Conservation (phyloP, 225 moss, liverwort and hornwort species). For the Thuidium tamariscinum region DNA sequence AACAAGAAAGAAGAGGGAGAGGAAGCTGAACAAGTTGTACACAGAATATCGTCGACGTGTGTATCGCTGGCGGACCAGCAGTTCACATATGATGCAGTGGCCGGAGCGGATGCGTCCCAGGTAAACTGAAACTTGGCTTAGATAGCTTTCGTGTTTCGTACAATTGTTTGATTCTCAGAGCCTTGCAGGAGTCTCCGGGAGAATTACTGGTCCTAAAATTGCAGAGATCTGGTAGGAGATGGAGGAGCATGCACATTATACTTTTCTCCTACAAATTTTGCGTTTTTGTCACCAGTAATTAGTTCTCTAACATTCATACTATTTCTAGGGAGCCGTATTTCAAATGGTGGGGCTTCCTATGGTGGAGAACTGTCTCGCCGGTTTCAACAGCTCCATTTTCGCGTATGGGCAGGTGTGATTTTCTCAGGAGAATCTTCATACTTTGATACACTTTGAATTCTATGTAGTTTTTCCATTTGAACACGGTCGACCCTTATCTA, state of each 20-base stretch:
- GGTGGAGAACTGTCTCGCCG: constrained; percentile 96
- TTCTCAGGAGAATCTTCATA: neutral
- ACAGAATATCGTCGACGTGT: constrained; percentile 40
- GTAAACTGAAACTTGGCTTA: neutral
- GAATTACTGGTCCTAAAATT: neutral
- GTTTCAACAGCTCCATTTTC: constrained; percentile 97
- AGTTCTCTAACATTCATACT: neutral
- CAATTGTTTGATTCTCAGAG: neutral
- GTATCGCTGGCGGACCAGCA: constrained; percentile 71
- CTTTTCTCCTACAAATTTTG: too few species aligned
- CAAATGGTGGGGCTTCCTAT: constrained; percentile 88
- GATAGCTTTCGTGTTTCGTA: neutral
- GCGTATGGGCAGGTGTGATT: constrained; percentile 77
- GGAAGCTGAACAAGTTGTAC: constrained; percentile 49
- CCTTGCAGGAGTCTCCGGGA: neutral
- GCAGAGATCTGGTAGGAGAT: neutral
- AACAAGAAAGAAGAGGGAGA: constrained; percentile 72
- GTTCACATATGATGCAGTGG: constrained; percentile 86
- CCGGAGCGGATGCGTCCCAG: constrained; percentile 69
- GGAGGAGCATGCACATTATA: neutral
- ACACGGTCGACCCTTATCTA: neutral
- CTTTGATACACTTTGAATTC: neutral
- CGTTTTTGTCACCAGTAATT: neutral
- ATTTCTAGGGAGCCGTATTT: constrained; percentile 52
- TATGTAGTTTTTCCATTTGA: neutral